Percentiles rank a stretch among this genome's conserved stretches.
Evolutionary conservation across 148 eudicot species (phyloP).

Genomic region (Rhododendron molle): DNA sequence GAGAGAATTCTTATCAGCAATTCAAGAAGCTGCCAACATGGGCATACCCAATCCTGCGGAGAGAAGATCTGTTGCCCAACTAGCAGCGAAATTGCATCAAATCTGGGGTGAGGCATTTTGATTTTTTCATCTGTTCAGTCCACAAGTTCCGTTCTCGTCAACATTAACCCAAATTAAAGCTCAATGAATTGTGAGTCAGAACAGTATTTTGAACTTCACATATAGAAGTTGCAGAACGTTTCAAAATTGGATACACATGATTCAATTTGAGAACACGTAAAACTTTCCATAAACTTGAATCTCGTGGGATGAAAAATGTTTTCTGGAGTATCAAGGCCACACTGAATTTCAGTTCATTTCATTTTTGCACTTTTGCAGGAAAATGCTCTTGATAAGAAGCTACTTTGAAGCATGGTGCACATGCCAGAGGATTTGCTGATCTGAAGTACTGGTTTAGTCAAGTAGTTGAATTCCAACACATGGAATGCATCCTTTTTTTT

Average conservation of each 20-base stretch:
- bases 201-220: not conserved
- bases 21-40: constrained; percentile 48
- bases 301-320: not conserved
- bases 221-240: not conserved
- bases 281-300: not conserved
- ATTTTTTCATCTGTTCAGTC: not conserved
- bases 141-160: not conserved
- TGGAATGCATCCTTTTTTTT: not conserved
- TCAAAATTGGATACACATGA: not conserved
- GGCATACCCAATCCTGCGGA: constrained; percentile 52
- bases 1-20: constrained; percentile 51
- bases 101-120: constrained; percentile 58
- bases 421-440: not conserved
- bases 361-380: not conserved
- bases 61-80: constrained; percentile 48
- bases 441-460: not conserved
- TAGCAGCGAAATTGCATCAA: constrained; percentile 57
- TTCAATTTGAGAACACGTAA: not conserved
- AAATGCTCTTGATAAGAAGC: constrained; percentile 4
- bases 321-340: not conserved
- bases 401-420: not conserved
- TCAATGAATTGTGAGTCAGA: not conserved
- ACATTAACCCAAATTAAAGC: not conserved
- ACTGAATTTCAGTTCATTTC: not conserved
- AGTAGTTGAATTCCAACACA: not conserved